Conservation (phyloP, 495 filamentous ascomycete genomes). For the Xylaria telfairii region DNA sequence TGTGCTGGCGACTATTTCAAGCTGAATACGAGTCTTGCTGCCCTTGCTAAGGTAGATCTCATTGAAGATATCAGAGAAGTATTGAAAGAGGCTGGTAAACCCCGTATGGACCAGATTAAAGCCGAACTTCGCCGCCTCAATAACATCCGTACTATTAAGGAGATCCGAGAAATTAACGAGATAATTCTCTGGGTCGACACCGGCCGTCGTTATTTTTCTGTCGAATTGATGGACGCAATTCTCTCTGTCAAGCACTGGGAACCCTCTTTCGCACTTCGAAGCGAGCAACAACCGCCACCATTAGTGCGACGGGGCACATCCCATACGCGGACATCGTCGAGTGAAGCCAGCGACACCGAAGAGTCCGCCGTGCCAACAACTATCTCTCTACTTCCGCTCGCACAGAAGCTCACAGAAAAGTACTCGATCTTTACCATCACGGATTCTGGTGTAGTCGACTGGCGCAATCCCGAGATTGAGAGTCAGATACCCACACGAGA, state of each 20-base stretch:
- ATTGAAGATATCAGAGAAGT: conserved; percentile 46
- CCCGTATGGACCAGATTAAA: conserved; percentile 44
- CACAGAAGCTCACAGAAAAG: conserved; percentile 44
- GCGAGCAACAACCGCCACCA: conserved; percentile 1
- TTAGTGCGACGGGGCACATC: conserved; percentile 3
- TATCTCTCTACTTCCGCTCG: conserved; percentile 44
- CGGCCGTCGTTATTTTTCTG: conserved; percentile 38
- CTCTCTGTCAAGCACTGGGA: conserved; percentile 35
- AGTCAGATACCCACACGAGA: conserved; percentile 30
- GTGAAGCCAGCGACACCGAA: conserved; percentile 19
- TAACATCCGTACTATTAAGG: conserved; percentile 42
- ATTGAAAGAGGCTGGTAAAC: conserved; percentile 44
- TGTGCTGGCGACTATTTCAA: conserved; percentile 47
- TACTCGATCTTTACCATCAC: conserved; percentile 45
- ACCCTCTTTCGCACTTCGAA: background rate
- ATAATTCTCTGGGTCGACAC: conserved; percentile 47
- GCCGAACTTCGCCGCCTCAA: conserved; percentile 45
- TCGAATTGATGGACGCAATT: conserved; percentile 34
- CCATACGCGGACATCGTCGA: background rate
- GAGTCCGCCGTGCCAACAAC: conserved; percentile 19
- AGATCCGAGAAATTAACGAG: conserved; percentile 49
- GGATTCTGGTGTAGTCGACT: conserved; percentile 33
- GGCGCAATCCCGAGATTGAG: conserved; percentile 35
- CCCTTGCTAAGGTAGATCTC: conserved; percentile 45
- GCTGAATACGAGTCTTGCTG: conserved; percentile 45